Evolutionary conservation across 2,329 filamentous ascomycete genomes (phyloP), one percentile per base, ranked within the genome.

Genomic region (Pestalotiopsis sp.): DNA sequence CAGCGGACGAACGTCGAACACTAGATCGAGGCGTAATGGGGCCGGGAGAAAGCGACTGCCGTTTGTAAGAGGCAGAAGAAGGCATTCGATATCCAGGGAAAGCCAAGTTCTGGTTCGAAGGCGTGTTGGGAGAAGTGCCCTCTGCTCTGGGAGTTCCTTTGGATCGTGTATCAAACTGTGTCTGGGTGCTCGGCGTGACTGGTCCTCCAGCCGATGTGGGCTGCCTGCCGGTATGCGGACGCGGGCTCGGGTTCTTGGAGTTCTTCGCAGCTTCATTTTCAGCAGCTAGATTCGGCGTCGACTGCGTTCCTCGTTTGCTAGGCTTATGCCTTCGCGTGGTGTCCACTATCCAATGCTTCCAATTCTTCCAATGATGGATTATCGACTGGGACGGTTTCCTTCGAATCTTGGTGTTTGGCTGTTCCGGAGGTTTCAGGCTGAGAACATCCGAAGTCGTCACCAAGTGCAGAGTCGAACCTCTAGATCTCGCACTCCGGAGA

Each of bases 11-110:
- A 45, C 94, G 92, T 12, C 96, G 90, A 75, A 97, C 92, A 0
- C 93, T 93, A 4, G 93, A 94, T 52, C 94, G 92, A 3, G 96
- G 95, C 0, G 96, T 98, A 56, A 98, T 80, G 0, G 96, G 95
- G 2, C 91, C 92, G 0, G 96, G 96, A 0, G 94, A 97, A 11
- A 97, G 82, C 0, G 94, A 97, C 70, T 94, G 92, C 17, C 94
- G 88, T 75, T 91, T 91, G 75, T 90, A 88, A n/a, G 77, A 80
- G 7, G 78, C 74, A 58, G 83, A 79, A 69, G 83, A 77, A 71
- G 80, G 77, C 58, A 80, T 76, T n/a, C 78, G 76, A 41, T 76
- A 72, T 49, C 80, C 82, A 72, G 66, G 74, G 38, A 77, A 72
- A 45, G 79, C 75, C 39, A 80, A 76, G 5, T 74, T 72, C 6